Base-by-base conservation (phyloP, 1,284 basidiomycete genomes). In the Ceratobasidium sp. region DNA sequence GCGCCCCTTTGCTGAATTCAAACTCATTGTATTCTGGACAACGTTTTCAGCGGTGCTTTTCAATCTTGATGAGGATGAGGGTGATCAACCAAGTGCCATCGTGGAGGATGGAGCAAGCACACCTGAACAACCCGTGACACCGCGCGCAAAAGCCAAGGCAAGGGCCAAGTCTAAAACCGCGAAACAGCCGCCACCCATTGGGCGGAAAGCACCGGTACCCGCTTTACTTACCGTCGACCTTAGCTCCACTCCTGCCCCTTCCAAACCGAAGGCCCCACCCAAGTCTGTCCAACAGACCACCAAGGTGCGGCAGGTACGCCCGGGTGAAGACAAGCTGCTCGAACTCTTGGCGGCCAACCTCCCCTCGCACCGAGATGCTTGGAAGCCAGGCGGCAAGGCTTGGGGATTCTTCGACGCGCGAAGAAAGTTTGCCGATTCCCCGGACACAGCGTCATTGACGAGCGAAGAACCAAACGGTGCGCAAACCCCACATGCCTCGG, bases 351-450 rank as follows among this genome's bases (percentile, higher is more conserved):
- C 66, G 3, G 75, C 75, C 13, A 53, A 72, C 34, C 56, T 64
- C 16, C 75, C 75, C 3, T 74, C 73, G 7, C 75, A 76, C 39
- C 74, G 74, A 19, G 43, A 49, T 24, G 74, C 74, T 27, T 75
- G 74, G 74, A 64, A 69, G 48, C 62, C 54, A n/a, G 61, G 66
- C 22, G 51, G 75, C 54, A 74, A 61, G 22, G 62, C 65, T 31
- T 76, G 75, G 75, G 63, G 63, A 14, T 51, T 71, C 16, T 76
- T 76, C 29, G 74, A 72, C 14, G 74, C 51, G 31, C 43, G 74
- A 34, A 34, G 58, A 46, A 61, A 74, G 46, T 58, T 61, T 58
- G 58, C 53, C 34, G 61, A 61, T 74, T 58, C 51, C 0, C 46
- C 59, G 39, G 64, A 49, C 22, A 34, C 65, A 9, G 75, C 48